Base-by-base conservation (phyloP, 805 yeast species). In the Jamesozyma spencerorum region DNA sequence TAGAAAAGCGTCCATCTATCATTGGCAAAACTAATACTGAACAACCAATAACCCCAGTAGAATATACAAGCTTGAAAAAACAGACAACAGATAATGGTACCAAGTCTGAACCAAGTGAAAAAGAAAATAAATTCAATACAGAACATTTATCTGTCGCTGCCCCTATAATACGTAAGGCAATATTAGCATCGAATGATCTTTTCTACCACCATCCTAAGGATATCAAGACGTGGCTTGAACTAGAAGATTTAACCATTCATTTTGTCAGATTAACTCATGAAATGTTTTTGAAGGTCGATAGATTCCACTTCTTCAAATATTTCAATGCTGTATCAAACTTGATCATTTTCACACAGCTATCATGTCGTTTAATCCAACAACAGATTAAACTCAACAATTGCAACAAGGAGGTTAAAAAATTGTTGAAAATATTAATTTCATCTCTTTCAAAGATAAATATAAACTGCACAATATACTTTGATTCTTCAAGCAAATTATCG, bases 151-250 rank as follows among this genome's bases (percentile, higher is more conserved):
- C 39, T 24, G 39, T 17, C 27, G 30, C 6, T 34, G 48, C 20
- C 22, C 24, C 30, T 18, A 26, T 38, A 41, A 50, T 34, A 38
- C 49, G 47, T 40, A 57, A 38, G 50, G 57, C 53, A 46, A 58
- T 52, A 40, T 49, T 52, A 27, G 40, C 61, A 2, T 48, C 50
- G 35, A 67, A 68, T 4, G 69, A 62, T 10, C 46, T 75, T 8
- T 81, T 81, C 54, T 79, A 79, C 53, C 68, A 68, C 41, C 79
- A 78, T 43, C 71, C 77, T 11, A 59, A 72, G 10, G 90, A 83
- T 54, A 63, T 80, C 18, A 62, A 67, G 17, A 65, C 68, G 10
- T 83, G 90, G 90, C 64, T 74, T 3, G 75, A 70, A 18, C 56
- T 80, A 31, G 64, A 68, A 34, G 72, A 70, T 37, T 64, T 69